These are phyloP conservation scores for Prunella vulgaris DNA, from an alignment of 257 asterid genomes.

Conservation along the genomic window DNA sequence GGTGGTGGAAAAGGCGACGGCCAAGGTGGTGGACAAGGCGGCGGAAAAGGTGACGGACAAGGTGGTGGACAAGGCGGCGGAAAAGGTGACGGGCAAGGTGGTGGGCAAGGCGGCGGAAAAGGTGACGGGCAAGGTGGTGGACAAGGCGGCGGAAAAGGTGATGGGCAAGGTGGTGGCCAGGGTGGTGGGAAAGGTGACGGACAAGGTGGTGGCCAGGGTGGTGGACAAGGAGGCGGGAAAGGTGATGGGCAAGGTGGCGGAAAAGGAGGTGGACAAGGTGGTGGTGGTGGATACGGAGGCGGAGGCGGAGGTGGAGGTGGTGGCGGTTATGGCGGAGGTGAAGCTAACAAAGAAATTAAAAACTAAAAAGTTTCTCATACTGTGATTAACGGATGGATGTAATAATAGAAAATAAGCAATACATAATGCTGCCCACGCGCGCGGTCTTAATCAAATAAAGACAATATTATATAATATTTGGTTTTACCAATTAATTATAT, in stretches of 20 bases:
- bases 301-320: slow-evolving; percentile 4
- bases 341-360: slow-evolving; percentile 16
- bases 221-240: not conserved
- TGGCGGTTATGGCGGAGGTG: not conserved
- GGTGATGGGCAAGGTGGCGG: slow-evolving; percentile 4
- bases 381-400: not conserved
- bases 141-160: not conserved
- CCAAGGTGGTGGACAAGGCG: slow-evolving; percentile 1
- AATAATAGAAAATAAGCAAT: not conserved
- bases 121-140: not conserved
- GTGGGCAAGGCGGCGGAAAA: not conserved
- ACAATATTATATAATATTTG: too few species aligned
- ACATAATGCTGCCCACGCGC: not conserved
- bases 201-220: not conserved
- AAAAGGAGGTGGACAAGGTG: not conserved
- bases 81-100: not conserved
- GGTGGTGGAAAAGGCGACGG: slow-evolving; percentile 8
- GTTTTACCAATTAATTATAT: too few species aligned
- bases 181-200: not conserved
- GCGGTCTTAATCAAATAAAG: too few species aligned
- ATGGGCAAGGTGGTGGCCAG: not conserved
- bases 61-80: slow-evolving; percentile 7
- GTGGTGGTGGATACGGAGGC: slow-evolving; percentile 12
- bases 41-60: not conserved
- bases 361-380: not conserved